Conservation (phyloP, 768 basidiomycete species). For the Russula ochroleuca region DNA sequence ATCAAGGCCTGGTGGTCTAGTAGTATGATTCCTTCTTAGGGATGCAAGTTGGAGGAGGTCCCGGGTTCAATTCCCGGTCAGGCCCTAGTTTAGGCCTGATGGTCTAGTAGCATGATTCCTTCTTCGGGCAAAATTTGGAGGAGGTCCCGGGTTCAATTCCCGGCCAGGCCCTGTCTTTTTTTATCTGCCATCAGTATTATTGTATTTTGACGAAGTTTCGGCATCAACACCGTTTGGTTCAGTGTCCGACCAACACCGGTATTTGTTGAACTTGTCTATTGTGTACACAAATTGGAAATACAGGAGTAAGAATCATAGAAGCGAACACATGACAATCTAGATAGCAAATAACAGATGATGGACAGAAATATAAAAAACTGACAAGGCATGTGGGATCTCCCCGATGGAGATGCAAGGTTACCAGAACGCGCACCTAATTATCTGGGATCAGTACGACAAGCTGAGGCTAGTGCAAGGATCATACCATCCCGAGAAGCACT, state of each 20-base stretch:
- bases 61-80: slow-evolving; percentile 85
- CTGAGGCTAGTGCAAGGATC: slow-evolving; percentile 24
- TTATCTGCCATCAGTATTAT: background rate
- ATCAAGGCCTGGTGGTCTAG: slow-evolving; percentile 25
- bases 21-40: slow-evolving; percentile 28
- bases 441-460: background rate
- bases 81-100: slow-evolving; percentile 42
- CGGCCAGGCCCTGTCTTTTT: slow-evolving; percentile 55
- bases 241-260: background rate
- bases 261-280: background rate
- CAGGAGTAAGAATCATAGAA: background rate
- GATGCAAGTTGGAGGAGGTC: slow-evolving; percentile 62
- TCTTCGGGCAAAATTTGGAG: slow-evolving; percentile 43
- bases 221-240: background rate
- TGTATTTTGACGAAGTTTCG: background rate
- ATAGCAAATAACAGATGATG: slow-evolving; percentile 19
- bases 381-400: background rate
- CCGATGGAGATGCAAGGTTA: slow-evolving; percentile 19
- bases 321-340: slow-evolving; percentile 9
- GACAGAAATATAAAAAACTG: background rate
- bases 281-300: slow-evolving; percentile 1
- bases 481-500: slow-evolving; percentile 93
- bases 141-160: slow-evolving; percentile 89
- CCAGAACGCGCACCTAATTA: slow-evolving; percentile 42
- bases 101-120: slow-evolving; percentile 28